phyloP scores from a whole-genome alignment of 164 flowering plant genomes.

The Vitis rupestris region DNA sequence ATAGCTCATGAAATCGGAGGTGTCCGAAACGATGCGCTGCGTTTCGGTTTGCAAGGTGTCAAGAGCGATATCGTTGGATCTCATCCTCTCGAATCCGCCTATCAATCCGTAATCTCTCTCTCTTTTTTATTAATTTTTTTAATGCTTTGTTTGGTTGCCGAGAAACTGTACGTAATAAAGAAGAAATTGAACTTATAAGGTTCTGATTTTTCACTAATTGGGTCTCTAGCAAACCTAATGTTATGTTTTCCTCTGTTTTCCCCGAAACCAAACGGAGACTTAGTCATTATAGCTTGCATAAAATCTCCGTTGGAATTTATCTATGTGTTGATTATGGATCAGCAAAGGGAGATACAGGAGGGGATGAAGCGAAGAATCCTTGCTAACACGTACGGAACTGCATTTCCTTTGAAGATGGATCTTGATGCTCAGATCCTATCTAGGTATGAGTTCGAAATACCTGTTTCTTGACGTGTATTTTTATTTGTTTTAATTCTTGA shows the following conservation, averaged over 20 bases:
- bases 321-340: background rate
- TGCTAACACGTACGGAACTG: constrained; percentile 67
- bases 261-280: no score
- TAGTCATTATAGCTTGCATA: no score
- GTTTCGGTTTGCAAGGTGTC: constrained; percentile 80
- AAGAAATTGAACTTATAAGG: background rate
- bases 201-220: background rate
- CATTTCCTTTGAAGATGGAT: constrained; percentile 82
- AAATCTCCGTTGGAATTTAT: no score
- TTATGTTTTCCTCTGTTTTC: constrained; percentile 7
- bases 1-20: constrained; percentile 66
- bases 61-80: constrained; percentile 70
- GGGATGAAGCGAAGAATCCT: constrained; percentile 56
- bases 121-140: constrained; percentile 1
- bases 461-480: background rate
- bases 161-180: background rate
- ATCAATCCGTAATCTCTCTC: constrained; percentile 38
- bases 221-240: background rate
- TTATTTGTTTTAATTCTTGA: no score
- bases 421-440: constrained; percentile 79
- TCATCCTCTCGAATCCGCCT: constrained; percentile 70
- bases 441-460: constrained; percentile 35
- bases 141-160: background rate
- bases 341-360: constrained; percentile 47
- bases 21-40: constrained; percentile 55